Evolutionary conservation across 805 yeast species (phyloP), one percentile per base, ranked within the genome.

Genomic region (Lipomyces oligophaga): DNA sequence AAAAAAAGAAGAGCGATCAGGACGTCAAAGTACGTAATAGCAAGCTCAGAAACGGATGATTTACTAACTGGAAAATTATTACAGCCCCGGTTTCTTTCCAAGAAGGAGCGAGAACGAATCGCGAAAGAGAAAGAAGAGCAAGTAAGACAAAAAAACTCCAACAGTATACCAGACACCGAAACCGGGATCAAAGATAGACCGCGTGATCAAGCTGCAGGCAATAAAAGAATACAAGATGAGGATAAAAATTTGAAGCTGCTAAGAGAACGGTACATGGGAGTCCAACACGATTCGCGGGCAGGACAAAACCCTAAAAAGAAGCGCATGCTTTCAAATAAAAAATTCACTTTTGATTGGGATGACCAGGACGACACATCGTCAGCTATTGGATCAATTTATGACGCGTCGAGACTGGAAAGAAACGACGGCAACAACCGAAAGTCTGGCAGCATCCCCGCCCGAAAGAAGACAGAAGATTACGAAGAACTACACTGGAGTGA

Each of bases 331-430:
- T 54, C 53, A 10, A 52, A 57, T 6, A 59, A 58, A 21, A 74
- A 73, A 55, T 85, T 83, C 63, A 69, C 71, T 7, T 85, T 85
- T 63, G 81, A 75, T 10, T 86, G 95, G 95, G 73, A 74, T 47
- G 68, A 65, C 1, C 69, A 70, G 0, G 93, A 84, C 11, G 95
- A 86, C 60, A 84, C 94, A 0, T 60, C 78, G 0, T 51, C 54
- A 0, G 28, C 47, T 3, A 22, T 10, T 5, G 10, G 5, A 6
- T 34, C 38, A 34, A 25, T 15, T 34, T 38, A 7, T 5, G 18
- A 22, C 5, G 38, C 38, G 6, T 13, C 7, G 7, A 15, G 11
- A 6, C 25, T 8, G 38, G 13, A 11, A 6, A 16, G 21, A 7
- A 11, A 8, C 38, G 18, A 34, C 7, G 26, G 15, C 8, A 5